phyloP scores from a whole-genome alignment of 2,329 filamentous ascomycete genomes.

The Nigrospora oryzae region DNA sequence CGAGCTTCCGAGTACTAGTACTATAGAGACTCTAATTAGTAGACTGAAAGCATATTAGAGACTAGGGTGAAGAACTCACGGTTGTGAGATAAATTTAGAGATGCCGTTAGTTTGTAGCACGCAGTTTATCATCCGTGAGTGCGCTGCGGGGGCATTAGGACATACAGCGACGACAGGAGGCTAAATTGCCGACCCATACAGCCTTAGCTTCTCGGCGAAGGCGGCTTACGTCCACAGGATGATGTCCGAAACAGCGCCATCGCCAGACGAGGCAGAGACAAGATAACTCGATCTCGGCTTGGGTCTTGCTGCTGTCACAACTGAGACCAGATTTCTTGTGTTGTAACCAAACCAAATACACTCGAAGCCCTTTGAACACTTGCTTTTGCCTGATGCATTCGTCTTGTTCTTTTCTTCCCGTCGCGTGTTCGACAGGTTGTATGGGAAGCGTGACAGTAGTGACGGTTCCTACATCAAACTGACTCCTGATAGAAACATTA shows the following conservation, averaged over 20 bases:
- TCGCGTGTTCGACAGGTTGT: neutral
- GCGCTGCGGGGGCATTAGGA: neutral
- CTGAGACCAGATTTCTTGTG: too few species aligned
- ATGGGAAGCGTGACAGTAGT: neutral
- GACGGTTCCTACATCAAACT: neutral
- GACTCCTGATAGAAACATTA: neutral
- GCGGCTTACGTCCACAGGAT: neutral
- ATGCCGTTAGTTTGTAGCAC: neutral
- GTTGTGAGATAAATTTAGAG: neutral
- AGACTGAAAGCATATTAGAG: neutral
- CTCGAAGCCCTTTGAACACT: neutral
- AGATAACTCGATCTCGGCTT: neutral
- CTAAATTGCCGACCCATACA: slow-evolving; percentile 3
- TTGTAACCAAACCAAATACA: neutral
- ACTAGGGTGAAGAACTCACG: neutral
- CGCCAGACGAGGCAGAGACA: neutral
- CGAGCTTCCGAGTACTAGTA: neutral
- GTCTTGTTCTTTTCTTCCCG: neutral
- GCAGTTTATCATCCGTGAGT: neutral
- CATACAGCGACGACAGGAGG: neutral
- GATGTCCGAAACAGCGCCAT: neutral
- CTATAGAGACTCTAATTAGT: neutral
- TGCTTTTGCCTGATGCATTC: neutral
- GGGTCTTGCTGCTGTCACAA: neutral
- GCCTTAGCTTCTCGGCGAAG: neutral